Evolutionary conservation across 441 rosid genomes (phyloP).

Genomic region (Syzygium malaccense): DNA sequence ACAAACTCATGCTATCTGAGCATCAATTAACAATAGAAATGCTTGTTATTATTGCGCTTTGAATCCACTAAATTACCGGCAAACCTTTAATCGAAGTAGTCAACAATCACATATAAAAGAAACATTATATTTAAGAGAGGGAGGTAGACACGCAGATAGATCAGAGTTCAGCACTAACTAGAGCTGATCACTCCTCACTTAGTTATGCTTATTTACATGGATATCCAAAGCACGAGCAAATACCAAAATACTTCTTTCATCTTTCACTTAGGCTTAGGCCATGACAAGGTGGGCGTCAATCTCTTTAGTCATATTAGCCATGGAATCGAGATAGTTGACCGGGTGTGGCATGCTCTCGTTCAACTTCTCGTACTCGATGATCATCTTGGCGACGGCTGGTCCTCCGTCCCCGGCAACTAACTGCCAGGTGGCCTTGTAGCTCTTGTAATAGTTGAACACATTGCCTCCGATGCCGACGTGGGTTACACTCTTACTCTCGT

Average conservation of each 20-base stretch:
- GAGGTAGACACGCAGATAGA: neutral
- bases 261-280: neutral
- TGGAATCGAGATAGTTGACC: neutral
- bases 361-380: conserved; percentile 5
- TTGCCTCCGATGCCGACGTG: conserved; percentile 17
- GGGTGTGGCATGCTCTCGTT: neutral
- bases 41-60: neutral
- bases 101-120: neutral
- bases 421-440: neutral
- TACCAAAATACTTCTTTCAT: neutral
- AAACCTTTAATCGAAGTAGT: neutral
- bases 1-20: neutral
- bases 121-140: neutral
- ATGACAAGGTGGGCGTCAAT: conserved; percentile 10
- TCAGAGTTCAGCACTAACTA: neutral
- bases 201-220: neutral
- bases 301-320: neutral
- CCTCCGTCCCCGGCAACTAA: neutral
- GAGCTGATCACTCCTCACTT: neutral
- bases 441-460: conserved; percentile 16
- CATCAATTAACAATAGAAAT: neutral
- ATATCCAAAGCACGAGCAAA: neutral
- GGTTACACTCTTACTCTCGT: neutral
- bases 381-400: neutral
- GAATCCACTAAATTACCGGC: neutral